Conservation (phyloP, 1,284 basidiomycete genomes). For the Ustilago shanxiensis region DNA sequence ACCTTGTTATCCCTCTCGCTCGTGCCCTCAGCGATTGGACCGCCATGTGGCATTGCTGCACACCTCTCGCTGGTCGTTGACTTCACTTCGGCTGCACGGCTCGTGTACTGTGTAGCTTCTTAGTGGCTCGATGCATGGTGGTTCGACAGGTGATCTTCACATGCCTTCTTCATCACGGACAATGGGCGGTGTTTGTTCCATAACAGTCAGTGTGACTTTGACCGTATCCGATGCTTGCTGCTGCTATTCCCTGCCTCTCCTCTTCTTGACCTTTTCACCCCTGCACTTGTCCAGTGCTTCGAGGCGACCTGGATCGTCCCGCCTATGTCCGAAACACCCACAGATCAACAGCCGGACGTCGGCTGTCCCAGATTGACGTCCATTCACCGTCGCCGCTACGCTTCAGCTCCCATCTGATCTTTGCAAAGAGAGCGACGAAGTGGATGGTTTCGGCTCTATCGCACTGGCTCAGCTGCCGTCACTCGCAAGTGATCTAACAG, state of each 20-base stretch:
- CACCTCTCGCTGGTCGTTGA: neutral
- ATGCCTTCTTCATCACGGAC: slow-evolving; percentile 6
- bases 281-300: neutral
- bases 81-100: slow-evolving; percentile 34
- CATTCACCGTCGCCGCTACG: slow-evolving; percentile 9
- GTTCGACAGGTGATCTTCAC: slow-evolving; percentile 7
- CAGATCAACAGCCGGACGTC: slow-evolving; percentile 15
- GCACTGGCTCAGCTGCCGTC: slow-evolving; percentile 23
- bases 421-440: too few relatives aligned
- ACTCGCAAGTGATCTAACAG: slow-evolving; percentile 8
- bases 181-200: slow-evolving; percentile 19
- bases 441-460: too few relatives aligned
- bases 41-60: slow-evolving; percentile 27
- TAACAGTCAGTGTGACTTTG: neutral
- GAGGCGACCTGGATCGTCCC: slow-evolving; percentile 6
- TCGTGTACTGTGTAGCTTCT: too few relatives aligned
- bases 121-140: slow-evolving; percentile 3
- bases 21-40: neutral
- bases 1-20: neutral
- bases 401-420: neutral
- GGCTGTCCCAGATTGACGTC: slow-evolving; percentile 18
- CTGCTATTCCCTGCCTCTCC: too few relatives aligned
- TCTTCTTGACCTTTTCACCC: neutral
- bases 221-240: neutral
- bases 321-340: slow-evolving; percentile 40